These are phyloP conservation scores for Alternaria triticina DNA, from an alignment of 2,329 filamentous ascomycete genomes.

Conservation along the genomic window DNA sequence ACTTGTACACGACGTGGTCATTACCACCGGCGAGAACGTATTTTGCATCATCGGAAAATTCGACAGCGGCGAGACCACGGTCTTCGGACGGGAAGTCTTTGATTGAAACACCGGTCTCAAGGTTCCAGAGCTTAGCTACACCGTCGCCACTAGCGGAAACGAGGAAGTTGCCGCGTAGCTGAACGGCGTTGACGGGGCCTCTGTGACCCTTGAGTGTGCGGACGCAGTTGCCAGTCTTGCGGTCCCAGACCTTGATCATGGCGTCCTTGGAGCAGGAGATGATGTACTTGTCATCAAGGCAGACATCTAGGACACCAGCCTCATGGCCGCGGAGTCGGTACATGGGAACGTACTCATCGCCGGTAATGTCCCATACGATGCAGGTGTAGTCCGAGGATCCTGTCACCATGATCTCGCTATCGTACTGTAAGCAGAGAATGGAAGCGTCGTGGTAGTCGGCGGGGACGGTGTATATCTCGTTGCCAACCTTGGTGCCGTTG, in stretches of 20 bases:
- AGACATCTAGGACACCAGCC: slow-evolving; percentile 90
- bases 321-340: slow-evolving; percentile 78
- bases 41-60: slow-evolving; percentile 94
- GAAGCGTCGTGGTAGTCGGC: slow-evolving; percentile 81
- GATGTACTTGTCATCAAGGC: slow-evolving; percentile 90
- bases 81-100: slow-evolving; percentile 90
- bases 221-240: slow-evolving; percentile 74
- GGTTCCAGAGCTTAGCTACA: slow-evolving; percentile 92
- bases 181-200: slow-evolving; percentile 94
- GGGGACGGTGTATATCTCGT: slow-evolving; percentile 56
- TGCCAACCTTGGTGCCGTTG: slow-evolving; percentile 55
- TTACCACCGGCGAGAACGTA: slow-evolving; percentile 94
- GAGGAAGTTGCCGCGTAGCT: slow-evolving; percentile 89
- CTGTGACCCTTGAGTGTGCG: slow-evolving; percentile 84
- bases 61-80: slow-evolving; percentile 91
- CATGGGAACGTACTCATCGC: slow-evolving; percentile 68
- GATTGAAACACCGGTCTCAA: slow-evolving; percentile 84
- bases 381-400: slow-evolving; percentile 92
- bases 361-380: slow-evolving; percentile 89
- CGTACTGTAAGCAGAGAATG: slow-evolving; percentile 93
- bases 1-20: slow-evolving; percentile 93
- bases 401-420: slow-evolving; percentile 89
- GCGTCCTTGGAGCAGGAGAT: slow-evolving; percentile 97
- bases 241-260: slow-evolving; percentile 93
- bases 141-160: slow-evolving; percentile 95